Evolutionary conservation across 1,284 basidiomycete genomes (phyloP).

Genomic region (Afroboletus lepidellus): DNA sequence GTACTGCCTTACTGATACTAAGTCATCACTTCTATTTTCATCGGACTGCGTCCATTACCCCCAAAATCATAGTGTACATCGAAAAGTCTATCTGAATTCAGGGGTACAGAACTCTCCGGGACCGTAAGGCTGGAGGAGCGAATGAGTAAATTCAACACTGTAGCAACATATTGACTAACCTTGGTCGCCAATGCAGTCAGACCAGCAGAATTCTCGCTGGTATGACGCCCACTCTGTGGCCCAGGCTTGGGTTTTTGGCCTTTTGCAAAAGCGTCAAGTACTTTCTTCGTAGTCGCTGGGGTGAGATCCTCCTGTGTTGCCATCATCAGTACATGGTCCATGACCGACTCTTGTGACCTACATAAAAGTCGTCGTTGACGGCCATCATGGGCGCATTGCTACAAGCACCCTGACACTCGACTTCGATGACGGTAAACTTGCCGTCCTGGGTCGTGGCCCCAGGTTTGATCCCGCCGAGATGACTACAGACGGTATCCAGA

Average conservation of each 20-base stretch:
- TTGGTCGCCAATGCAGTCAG: conserved; percentile 82
- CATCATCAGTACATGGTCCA: conserved; percentile 3
- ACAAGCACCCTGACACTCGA: conserved; percentile 98
- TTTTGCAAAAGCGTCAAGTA: conserved; percentile 82
- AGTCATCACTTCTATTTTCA: background rate
- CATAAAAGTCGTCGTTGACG: conserved; percentile 95
- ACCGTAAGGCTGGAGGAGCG: conserved; percentile 78
- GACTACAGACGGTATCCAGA: conserved; percentile 79
- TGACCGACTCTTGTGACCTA: conserved; percentile 38
- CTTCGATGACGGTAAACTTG: conserved; percentile 97
- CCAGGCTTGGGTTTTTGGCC: conserved; percentile 90
- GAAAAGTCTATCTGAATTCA: conserved; percentile 72
- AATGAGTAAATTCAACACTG: conserved; percentile 12
- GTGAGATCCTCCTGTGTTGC: conserved; percentile 89
- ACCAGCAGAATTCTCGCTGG: conserved; percentile 88
- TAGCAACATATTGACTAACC: conserved; percentile 45
- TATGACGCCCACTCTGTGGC: conserved; percentile 84
- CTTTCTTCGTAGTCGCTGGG: conserved; percentile 83
- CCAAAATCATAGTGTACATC: background rate
- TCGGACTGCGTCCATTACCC: background rate
- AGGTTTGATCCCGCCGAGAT: conserved; percentile 82
- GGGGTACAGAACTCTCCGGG: conserved; percentile 87
- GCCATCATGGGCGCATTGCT: conserved; percentile 99
- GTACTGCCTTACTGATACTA: background rate
- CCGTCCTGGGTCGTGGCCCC: conserved; percentile 94